A percentile compares a stretch with the other conserved stretches of the same genome.
Conservation (phyloP, 306 rosid genomes). For the Cotoneaster glaucophyllus region DNA sequence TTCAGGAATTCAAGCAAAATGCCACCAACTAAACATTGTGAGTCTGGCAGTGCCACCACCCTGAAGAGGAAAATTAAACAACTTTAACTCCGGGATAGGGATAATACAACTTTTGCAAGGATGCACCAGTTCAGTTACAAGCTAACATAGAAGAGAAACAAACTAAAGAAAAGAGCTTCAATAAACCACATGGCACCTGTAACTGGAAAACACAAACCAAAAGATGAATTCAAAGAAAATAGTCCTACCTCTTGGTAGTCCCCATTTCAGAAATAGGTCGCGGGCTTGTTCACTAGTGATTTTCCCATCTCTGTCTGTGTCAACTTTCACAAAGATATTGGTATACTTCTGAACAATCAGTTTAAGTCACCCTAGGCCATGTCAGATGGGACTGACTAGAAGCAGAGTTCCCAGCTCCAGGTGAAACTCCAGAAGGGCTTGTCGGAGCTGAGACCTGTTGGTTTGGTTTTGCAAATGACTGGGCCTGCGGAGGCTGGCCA, state of each 20-base stretch:
- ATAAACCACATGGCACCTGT: neutral
- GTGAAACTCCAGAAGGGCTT: conserved; percentile 39
- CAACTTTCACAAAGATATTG: conserved; percentile 85
- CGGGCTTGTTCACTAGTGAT: conserved; percentile 92
- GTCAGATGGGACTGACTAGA: conserved; percentile 53
- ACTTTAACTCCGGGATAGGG: neutral
- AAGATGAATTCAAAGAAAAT: neutral
- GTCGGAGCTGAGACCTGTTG: conserved; percentile 37
- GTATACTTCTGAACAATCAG: conserved; percentile 80
- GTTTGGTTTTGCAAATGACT: conserved; percentile 40
- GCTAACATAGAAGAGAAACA: neutral
- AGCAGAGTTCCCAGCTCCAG: conserved; percentile 43
- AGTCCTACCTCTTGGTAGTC: conserved; percentile 77
- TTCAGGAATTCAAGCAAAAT: neutral
- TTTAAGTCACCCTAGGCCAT: conserved; percentile 85
- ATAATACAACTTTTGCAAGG: neutral
- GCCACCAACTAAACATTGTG: neutral
- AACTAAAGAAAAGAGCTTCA: neutral
- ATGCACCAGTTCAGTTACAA: neutral
- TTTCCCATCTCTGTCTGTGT: conserved; percentile 92
- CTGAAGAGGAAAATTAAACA: neutral
- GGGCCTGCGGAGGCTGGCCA: conserved; percentile 47
- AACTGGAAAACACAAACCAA: neutral
- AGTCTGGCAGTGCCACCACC: neutral
- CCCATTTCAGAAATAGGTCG: conserved; percentile 89